Percentiles rank a stretch among this genome's conserved stretches.
phyloP scores from a whole-genome alignment of 768 basidiomycete genomes.

The Tricholoma sp. region DNA sequence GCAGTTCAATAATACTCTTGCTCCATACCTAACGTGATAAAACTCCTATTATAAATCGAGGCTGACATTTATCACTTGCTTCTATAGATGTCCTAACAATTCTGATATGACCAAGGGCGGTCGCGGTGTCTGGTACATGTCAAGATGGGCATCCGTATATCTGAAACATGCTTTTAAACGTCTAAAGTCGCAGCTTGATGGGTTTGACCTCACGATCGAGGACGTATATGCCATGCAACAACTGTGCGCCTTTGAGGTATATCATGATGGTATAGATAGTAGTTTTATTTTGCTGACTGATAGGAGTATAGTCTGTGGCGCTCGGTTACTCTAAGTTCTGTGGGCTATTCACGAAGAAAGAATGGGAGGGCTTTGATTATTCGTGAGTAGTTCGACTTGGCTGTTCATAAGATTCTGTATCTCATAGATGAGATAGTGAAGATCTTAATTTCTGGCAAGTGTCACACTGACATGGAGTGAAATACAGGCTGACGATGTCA shows the following conservation, averaged over 20 bases:
- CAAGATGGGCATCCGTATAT: conserved; percentile 68
- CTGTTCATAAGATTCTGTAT: no score
- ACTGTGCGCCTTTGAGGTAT: conserved; percentile 80
- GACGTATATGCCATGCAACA: conserved; percentile 78
- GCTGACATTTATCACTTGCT: background rate
- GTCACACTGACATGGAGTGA: background rate
- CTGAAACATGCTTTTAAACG: conserved; percentile 60
- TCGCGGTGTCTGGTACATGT: conserved; percentile 54
- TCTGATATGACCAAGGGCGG: conserved; percentile 37
- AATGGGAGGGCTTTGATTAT: conserved; percentile 94
- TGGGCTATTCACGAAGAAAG: conserved; percentile 81
- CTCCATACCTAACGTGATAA: conserved; percentile 72
- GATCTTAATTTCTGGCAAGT: conserved; percentile 32
- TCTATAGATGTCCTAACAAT: conserved; percentile 60
- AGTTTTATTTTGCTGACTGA: conserved; percentile 1
- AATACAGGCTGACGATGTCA: conserved; percentile 15
- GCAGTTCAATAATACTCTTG: conserved; percentile 79
- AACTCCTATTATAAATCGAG: background rate
- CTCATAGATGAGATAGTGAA: conserved; percentile 31
- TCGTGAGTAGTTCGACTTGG: conserved; percentile 39
- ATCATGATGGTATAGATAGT: conserved; percentile 7
- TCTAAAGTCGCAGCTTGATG: conserved; percentile 52
- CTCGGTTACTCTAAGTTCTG: conserved; percentile 92
- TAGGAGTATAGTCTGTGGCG: conserved; percentile 64
- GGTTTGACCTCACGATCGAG: conserved; percentile 57